Base-by-base conservation (phyloP, 2,329 filamentous ascomycete species). In the Aurifilum marmelostoma region DNA sequence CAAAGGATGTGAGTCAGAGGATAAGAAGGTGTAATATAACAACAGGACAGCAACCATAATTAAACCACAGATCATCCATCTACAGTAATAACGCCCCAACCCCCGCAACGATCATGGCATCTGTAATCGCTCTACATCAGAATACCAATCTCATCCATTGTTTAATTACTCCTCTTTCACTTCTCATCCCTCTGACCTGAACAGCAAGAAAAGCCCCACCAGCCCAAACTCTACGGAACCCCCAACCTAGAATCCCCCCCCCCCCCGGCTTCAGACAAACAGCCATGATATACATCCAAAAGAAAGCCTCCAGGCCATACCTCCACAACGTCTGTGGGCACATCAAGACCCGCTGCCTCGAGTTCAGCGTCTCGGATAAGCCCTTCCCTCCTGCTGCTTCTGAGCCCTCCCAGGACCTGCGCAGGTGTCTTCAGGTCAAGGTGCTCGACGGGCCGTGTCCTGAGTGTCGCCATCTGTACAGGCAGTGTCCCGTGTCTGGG, bases 281-380 rank as follows among this genome's bases (percentile, higher is more conserved):
- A n/a, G n/a, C n/a, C n/a, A n/a, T n/a, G 14, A 39, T 32, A 7
- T 21, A 52, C 9, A 16, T 54, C 18, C n/a, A 58, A 2, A 56
- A 41, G 27, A 65, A 24, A 21, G 24, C 50, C 8, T 65, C 41
- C 16, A 65, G 63, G 41, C 34, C 52, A 1, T 65, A 34, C 29
- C 59, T 58, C 16, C 63, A 65, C 41, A 24, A 5, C 8, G 52
- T 37, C 32, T 65, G 63, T 29, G 63, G 63, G 11, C 63, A 65
- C 37, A 18, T 43, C n/a, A 41, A 18, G 32, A 65, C 59, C n/a
- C 63, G 52, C 29, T 65, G 50, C 32, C 24, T 65, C 24, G 63
- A 65, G 37, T 58, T 65, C 27, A 39, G 6, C 18, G 14, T 65
- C n/a, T 58, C 37, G 12, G 50, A 58, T 8, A 37, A n/a, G n/a